Percentiles rank a stretch among this genome's conserved stretches.
Evolutionary conservation across 177 flowering plant species (phyloP).

Genomic region (Vitis hybrid): DNA sequence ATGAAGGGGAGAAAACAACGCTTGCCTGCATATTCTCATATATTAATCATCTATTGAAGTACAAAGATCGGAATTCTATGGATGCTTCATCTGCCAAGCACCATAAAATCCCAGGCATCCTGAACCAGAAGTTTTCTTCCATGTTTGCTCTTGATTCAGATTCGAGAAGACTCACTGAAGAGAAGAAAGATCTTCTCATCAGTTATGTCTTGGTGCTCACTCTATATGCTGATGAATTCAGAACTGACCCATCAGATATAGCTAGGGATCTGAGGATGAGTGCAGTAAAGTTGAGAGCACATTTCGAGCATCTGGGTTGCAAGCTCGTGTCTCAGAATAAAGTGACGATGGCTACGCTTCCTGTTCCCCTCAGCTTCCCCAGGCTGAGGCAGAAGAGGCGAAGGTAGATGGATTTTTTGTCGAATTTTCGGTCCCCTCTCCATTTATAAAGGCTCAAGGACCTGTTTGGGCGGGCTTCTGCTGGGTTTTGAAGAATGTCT

Average conservation of each 20-base stretch:
- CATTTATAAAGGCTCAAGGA: no score
- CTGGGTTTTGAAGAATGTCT: no score
- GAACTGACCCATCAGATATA: conserved; percentile 60
- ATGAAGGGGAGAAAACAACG: conserved; percentile 49
- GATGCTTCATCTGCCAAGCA: conserved; percentile 41
- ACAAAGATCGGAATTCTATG: conserved; percentile 52
- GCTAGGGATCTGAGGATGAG: conserved; percentile 67
- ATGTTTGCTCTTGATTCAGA: conserved; percentile 43
- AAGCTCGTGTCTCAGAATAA: conserved; percentile 35
- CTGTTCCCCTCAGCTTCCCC: conserved; percentile 65
- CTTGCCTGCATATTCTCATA: conserved; percentile 63
- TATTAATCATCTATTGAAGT: conserved; percentile 73
- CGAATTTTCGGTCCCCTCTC: no score
- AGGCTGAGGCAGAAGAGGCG: conserved; percentile 17
- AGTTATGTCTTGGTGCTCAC: conserved; percentile 80
- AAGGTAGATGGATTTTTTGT: conserved; percentile 19
- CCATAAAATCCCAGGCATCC: conserved; percentile 52
- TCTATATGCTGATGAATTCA: conserved; percentile 60
- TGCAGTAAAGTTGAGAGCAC: conserved; percentile 27
- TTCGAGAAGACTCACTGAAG: conserved; percentile 34
- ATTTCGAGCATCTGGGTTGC: conserved; percentile 64
- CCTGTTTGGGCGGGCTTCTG: no score
- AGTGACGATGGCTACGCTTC: conserved; percentile 39
- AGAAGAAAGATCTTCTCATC: conserved; percentile 54
- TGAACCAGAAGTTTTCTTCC: conserved; percentile 40